Base-by-base conservation (phyloP, 2,329 filamentous ascomycete species). In the Pestalotiopsis sp. region DNA sequence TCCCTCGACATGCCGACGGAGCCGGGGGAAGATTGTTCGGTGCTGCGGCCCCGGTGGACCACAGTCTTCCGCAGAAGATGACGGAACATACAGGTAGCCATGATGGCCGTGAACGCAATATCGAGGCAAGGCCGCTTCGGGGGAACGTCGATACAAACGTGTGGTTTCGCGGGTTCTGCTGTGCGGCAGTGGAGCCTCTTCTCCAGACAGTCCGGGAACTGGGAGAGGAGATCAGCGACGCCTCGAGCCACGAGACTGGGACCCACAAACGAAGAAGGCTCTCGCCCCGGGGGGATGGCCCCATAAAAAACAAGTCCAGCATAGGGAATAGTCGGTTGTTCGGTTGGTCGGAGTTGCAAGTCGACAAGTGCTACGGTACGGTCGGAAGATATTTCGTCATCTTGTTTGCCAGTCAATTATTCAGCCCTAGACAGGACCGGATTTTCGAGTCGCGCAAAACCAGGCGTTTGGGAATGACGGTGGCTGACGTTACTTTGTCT, bases 61-160 rank as follows among this genome's bases (percentile, higher is more conserved):
- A 59, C 56, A 35, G 26, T 59, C 13, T 38, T 26, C 57, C 57
- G 24, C 13, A 22, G 11, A 59, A 59, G 11, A 59, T 59, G 57
- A 35, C 57, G 57, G 57, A 22, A 13, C 3, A n/a, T 22, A 22
- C 1, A 59, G n/a, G 17, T 26, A 13, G 57, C 30, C 57, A 22
- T 59, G 17, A 59, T 26, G 57, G 10, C 57, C 57, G 57, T 59
- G 24, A 9, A 59, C n/a, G 57, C 57, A n/a, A 22, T 26, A 7
- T 59, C 57, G 24, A 59, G 57, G 57, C 57, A 59, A 59, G 57
- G 24, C 11, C 9, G 57, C 57, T 59, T 59, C 57, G 57, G 57
- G 24, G n/a, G 24, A 35, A 59, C 57, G 57, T 38, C 24, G 57
- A 59, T 59, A 59, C 7, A 59, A 59, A 59, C 57, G 57, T 59